Evolutionary conservation across 345 rosid species (phyloP), one percentile per base, ranked within the genome.

Genomic region (Nephelium lappaceum): DNA sequence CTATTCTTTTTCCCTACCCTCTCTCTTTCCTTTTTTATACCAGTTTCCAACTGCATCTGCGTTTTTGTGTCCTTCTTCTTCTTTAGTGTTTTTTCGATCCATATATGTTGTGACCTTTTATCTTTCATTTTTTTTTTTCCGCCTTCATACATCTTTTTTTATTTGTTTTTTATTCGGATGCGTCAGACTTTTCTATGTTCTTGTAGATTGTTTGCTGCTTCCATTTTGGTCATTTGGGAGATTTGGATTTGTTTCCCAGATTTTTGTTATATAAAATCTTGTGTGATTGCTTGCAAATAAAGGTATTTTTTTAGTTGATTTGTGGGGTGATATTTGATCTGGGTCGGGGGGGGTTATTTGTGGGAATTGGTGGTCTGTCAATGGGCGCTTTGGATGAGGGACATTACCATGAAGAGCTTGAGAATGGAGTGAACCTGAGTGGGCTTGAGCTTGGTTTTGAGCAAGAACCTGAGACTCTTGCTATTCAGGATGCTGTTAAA

Each of bases 341-440:
- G 72, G 67, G 73, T 72, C 8, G 47, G 42, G 68, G 41, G 36
- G 70, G 53, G 57, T 15, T 23, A 45, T 71, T 60, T 64, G 8
- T 79, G 74, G 72, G 79, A 64, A 65, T 84, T 81, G 58, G 65
- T 69, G 77, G 73, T 84, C 53, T 79, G 49, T 82, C 89, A 77
- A 93, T 95, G 98, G 97, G 93, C 23, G 89, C 93, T 75, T 88
- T 91, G 87, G 88, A 93, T 75, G 94, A 93, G 75, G 93, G 87
- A 2, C 93, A 84, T 87, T 87, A 87, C 83, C 66, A 84, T 76
- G 83, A 61, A 80, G 92, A 87, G 78, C 89, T 93, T 53, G 89
- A 89, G 61, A 84, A 83, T 77, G 93, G 88, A 78, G 82, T 88
- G 79, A 87, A 88, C 75, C 79, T 87, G 65, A 83, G 77, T 62